Evolutionary conservation across 2,329 filamentous ascomycete genomes (phyloP).

Genomic region (Podosphaera fusca): DNA sequence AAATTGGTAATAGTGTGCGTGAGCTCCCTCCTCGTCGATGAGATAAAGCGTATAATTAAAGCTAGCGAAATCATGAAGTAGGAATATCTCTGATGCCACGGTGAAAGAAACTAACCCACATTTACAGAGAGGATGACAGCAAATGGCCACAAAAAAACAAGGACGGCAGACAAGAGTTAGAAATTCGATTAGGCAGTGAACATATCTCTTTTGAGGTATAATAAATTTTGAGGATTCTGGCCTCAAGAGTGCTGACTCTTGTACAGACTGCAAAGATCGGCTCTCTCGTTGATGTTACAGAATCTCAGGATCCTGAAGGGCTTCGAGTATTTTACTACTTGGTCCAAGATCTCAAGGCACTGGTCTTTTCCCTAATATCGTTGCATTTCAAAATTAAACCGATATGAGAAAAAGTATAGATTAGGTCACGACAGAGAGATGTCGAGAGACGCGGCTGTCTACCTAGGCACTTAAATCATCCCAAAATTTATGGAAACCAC

Average conservation of each 20-base stretch:
- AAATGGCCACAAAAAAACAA: slow-evolving; percentile 99
- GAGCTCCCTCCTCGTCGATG: slow-evolving; percentile 68
- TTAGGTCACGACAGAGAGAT: too few relatives aligned
- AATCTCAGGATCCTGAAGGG: slow-evolving; percentile 87
- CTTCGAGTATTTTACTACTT: slow-evolving; percentile 96
- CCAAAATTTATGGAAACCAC: too few relatives aligned
- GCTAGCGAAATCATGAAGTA: slow-evolving; percentile 95
- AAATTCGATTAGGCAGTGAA: slow-evolving; percentile 80
- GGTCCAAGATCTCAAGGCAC: slow-evolving; percentile 85
- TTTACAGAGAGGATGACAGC: slow-evolving; percentile 69
- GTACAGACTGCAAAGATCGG: slow-evolving; percentile 87
- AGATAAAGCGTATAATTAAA: slow-evolving; percentile 94
- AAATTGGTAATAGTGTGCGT: slow-evolving; percentile 57
- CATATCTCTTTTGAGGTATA: slow-evolving; percentile 91
- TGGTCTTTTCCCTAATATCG: slow-evolving; percentile 89
- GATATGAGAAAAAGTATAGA: slow-evolving; percentile 23
- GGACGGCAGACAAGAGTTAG: slow-evolving; percentile 86
- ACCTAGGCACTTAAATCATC: too few relatives aligned
- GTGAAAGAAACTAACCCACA: slow-evolving; percentile 10
- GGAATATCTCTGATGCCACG: slow-evolving; percentile 7
- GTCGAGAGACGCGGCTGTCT: too few relatives aligned
- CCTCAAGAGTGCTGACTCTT: not conserved
- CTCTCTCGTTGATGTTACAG: slow-evolving; percentile 85
- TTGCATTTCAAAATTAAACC: slow-evolving; percentile 93
- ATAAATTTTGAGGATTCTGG: not conserved